Conservation (phyloP, 1,284 basidiomycete genomes). For the Anthracocystis setariae region DNA sequence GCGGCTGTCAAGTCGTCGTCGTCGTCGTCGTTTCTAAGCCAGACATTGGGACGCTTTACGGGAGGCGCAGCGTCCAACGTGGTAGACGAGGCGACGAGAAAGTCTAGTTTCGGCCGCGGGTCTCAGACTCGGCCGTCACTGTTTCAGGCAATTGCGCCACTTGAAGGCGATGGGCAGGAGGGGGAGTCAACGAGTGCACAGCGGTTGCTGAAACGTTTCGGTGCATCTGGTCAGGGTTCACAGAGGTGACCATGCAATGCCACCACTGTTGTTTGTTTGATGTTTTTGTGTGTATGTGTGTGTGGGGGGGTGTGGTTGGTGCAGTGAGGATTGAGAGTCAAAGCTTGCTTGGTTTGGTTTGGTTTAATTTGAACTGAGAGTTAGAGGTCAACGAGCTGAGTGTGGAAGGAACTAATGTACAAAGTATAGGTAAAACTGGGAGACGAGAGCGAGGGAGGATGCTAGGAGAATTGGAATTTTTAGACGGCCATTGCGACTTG, state of each 20-base stretch:
- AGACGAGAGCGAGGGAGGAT: constrained; percentile 5
- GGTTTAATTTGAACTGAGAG: too few species aligned
- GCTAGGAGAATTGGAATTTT: too few species aligned
- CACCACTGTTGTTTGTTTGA: too few species aligned
- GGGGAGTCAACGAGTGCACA: constrained; percentile 23
- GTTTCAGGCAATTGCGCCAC: constrained; percentile 30
- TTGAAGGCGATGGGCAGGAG: constrained; percentile 13
- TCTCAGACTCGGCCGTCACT: constrained; percentile 28
- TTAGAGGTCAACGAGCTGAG: too few species aligned
- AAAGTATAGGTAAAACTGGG: background rate
- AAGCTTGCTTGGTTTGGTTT: too few species aligned
- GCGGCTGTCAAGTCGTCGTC: constrained; percentile 1
- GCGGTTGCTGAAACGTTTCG: constrained; percentile 34
- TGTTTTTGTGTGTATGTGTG: too few species aligned
- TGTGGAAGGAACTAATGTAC: constrained; percentile 32
- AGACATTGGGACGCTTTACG: constrained; percentile 45
- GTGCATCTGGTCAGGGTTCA: constrained; percentile 19
- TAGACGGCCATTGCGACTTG: constrained; percentile 40
- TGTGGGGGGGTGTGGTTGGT: too few species aligned
- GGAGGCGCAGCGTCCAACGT: constrained; percentile 25
- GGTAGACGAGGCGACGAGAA: constrained; percentile 3
- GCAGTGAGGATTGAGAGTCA: constrained; percentile 1
- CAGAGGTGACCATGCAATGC: too few species aligned
- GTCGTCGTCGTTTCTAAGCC: constrained; percentile 44
- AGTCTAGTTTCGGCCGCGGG: constrained; percentile 7